Evolutionary conservation across 2,329 filamentous ascomycete genomes (phyloP), one percentile per base, ranked within the genome.

Genomic region (Colletotrichum destructivum): DNA sequence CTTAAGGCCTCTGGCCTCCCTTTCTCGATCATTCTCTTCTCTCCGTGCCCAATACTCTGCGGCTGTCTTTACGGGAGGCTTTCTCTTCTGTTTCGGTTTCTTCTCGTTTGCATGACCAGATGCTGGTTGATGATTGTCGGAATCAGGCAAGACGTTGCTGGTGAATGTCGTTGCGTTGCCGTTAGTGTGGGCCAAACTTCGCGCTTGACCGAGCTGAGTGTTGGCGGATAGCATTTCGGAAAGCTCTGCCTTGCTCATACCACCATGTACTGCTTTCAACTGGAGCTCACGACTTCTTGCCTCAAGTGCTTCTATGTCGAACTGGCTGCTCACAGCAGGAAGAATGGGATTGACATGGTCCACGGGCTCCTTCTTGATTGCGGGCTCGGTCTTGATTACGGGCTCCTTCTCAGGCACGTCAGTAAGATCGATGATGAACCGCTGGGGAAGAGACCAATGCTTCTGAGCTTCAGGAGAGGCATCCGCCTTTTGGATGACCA

Each of bases 21-120:
- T 26, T 12, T 47, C 23, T 35, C 9, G 18, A 18, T 60, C 57
- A 9, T 63, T 1, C 3, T 63, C 5, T n/a, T 63, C 61, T 21
- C 46, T n/a, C 2, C 61, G 49, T 16, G 61, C 61, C 46, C 46
- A 63, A 6, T 52, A 63, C 2, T 52, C 61, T 31, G 35, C 47
- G 12, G 61, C 61, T 7, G 18, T 13, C 11, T 26, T 40, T 18
- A 31, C 31, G 9, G 8, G 61, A 6, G 47, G 13, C 13, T 7
- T 31, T 4, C 35, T 42, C 35, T 51, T 62, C 0, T 16, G 15
- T 12, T 44, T 63, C 16, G 15, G 0, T 12, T 13, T 62, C n/a
- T 38, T 23, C 1, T 18, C 2, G 40, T 4, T 26, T 44, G 2
- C 18, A 13, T 54, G n/a, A 4, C 11, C 21, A 23, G 31, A 21